phyloP scores from a whole-genome alignment of 2,329 filamentous ascomycete species.

The Kalmusia sp. region DNA sequence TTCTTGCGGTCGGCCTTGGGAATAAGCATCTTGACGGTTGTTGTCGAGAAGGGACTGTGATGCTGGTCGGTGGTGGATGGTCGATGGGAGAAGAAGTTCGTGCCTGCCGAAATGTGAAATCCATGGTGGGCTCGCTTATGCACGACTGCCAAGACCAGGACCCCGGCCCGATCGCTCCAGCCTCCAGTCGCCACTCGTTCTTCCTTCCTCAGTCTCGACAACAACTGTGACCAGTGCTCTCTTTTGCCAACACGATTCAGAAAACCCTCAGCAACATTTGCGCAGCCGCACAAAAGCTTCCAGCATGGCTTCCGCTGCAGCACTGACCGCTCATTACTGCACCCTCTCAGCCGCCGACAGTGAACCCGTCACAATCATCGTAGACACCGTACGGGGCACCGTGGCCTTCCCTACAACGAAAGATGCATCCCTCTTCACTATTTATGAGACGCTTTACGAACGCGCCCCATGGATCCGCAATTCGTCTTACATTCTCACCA shows the following conservation, averaged over 20 bases:
- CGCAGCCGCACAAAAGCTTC: neutral
- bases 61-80: constrained; percentile 11
- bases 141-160: constrained; percentile 1
- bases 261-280: neutral
- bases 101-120: neutral
- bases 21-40: constrained; percentile 75
- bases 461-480: constrained; percentile 64
- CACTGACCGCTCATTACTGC: constrained; percentile 62
- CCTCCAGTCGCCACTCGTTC: neutral
- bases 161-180: neutral
- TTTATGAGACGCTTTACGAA: constrained; percentile 68
- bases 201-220: neutral
- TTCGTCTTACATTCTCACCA: constrained; percentile 78
- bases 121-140: constrained; percentile 2
- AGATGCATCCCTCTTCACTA: constrained; percentile 71
- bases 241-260: no score
- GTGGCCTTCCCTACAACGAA: constrained; percentile 79
- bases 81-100: constrained; percentile 24
- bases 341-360: constrained; percentile 76
- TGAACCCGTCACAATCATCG: constrained; percentile 63
- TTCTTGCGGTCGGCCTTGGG: constrained; percentile 99
- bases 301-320: constrained; percentile 31
- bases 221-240: no score
- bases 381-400: constrained; percentile 84
- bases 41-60: constrained; percentile 19